Conservation (phyloP, 106 monocot species). For the Phalaenopsis aphrodite region DNA sequence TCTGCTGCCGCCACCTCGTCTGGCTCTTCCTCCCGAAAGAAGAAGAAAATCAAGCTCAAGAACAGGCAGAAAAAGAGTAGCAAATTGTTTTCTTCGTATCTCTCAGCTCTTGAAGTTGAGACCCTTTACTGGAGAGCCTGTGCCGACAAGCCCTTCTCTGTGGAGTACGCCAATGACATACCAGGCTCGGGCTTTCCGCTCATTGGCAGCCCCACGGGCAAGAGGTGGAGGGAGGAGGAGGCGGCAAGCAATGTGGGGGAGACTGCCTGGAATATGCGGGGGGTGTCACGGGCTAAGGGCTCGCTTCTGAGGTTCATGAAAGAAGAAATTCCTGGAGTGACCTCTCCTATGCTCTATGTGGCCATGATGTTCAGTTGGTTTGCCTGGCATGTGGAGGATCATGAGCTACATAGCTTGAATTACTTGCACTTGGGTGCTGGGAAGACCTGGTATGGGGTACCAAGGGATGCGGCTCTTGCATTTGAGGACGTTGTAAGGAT, state of each 20-base stretch:
- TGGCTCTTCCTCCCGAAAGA: background rate
- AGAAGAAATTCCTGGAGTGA: conserved; percentile 87
- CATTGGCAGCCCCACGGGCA: background rate
- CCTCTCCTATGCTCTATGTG: conserved; percentile 81
- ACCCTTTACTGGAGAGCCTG: conserved; percentile 66
- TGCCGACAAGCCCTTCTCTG: conserved; percentile 52
- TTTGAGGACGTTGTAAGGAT: conserved; percentile 82
- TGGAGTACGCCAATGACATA: conserved; percentile 87
- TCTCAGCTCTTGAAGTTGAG: conserved; percentile 51
- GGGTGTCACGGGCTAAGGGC: conserved; percentile 50
- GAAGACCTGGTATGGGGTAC: conserved; percentile 91
- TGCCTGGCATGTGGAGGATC: conserved; percentile 92
- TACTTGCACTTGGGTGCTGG: conserved; percentile 74
- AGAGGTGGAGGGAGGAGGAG: conserved; percentile 32
- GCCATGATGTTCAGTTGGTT: conserved; percentile 96
- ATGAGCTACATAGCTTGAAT: conserved; percentile 85
- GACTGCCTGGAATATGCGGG: conserved; percentile 84
- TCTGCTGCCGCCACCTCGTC: background rate
- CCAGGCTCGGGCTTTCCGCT: conserved; percentile 68
- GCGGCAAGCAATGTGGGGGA: conserved; percentile 45
- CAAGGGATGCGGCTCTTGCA: conserved; percentile 63
- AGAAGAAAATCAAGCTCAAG: conserved; percentile 1
- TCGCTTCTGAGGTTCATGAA: conserved; percentile 74
- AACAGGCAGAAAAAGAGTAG: background rate
- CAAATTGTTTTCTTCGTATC: background rate